Percentiles rank a stretch among this genome's conserved stretches.
Evolutionary conservation across 306 rosid species (phyloP).

Genomic region (Cicer cuneatum): DNA sequence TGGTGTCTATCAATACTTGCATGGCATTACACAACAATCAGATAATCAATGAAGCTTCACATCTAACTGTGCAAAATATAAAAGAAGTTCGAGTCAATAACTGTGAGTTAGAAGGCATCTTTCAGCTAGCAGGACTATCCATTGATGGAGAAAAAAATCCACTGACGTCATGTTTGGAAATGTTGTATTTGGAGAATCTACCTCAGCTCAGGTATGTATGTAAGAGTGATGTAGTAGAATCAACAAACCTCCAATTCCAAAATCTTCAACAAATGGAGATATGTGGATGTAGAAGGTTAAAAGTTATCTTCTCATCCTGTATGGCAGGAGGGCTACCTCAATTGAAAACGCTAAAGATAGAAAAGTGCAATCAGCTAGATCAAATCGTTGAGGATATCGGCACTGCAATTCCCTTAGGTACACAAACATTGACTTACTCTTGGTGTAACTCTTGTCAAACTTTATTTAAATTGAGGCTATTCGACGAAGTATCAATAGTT

Average conservation of each 20-base stretch:
- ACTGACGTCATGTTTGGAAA: conserved; percentile 14
- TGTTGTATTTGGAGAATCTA: conserved; percentile 38
- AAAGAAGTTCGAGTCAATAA: conserved; percentile 11
- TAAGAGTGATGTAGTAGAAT: not conserved
- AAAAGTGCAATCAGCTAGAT: not conserved
- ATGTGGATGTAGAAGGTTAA: not conserved
- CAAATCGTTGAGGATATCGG: conserved; percentile 27
- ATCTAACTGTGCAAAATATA: conserved; percentile 10
- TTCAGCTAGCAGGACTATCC: conserved; percentile 1
- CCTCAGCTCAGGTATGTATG: conserved; percentile 31
- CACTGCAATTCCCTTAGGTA: conserved; percentile 12
- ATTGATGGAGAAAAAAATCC: not conserved
- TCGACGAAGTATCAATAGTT: not conserved
- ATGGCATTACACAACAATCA: conserved; percentile 20
- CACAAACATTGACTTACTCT: not conserved
- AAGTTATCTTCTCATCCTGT: conserved; percentile 34
- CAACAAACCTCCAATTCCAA: conserved; percentile 15
- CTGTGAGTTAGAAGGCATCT: conserved; percentile 16
- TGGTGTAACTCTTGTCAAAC: not conserved
- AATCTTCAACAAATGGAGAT: conserved; percentile 23
- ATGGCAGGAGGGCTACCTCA: conserved; percentile 20
- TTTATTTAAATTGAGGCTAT: not conserved
- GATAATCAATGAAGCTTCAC: conserved; percentile 14
- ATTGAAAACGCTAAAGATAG: not conserved
- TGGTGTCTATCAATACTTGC: conserved; percentile 34